Conservation (phyloP, 2,329 filamentous ascomycete genomes). For the Clarireedia monteithiana region DNA sequence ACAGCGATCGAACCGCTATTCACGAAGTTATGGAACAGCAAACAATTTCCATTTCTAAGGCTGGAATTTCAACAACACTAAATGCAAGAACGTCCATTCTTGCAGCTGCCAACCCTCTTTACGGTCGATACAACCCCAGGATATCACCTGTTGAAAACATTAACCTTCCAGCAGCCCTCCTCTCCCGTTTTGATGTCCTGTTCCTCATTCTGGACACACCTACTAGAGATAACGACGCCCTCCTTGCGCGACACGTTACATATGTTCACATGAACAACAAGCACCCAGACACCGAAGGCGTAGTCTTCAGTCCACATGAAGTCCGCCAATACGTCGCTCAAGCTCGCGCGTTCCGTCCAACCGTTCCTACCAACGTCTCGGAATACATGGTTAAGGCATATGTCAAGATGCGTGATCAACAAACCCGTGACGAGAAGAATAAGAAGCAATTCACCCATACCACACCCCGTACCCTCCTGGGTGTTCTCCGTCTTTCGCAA, state of each 20-base stretch:
- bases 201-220: constrained; percentile 96
- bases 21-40: constrained; percentile 48
- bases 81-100: constrained; percentile 95
- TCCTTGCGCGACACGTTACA: constrained; percentile 90
- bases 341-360: constrained; percentile 80
- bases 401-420: constrained; percentile 85
- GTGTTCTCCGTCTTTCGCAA: constrained; percentile 86
- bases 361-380: constrained; percentile 74
- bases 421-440: constrained; percentile 82
- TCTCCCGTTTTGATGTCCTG: constrained; percentile 94
- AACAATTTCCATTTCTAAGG: constrained; percentile 73
- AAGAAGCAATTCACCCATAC: constrained; percentile 93
- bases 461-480: constrained; percentile 86
- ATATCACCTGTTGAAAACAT: constrained; percentile 98
- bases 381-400: constrained; percentile 98
- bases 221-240: constrained; percentile 79
- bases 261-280: constrained; percentile 95
- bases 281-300: constrained; percentile 69
- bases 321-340: constrained; percentile 94
- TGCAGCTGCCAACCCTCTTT: constrained; percentile 92
- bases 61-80: constrained; percentile 91
- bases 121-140: constrained; percentile 95
- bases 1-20: constrained; percentile 68
- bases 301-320: constrained; percentile 88
- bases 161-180: constrained; percentile 91